Base-by-base conservation (phyloP, 306 rosid species). In the Arachis hypogaea region DNA sequence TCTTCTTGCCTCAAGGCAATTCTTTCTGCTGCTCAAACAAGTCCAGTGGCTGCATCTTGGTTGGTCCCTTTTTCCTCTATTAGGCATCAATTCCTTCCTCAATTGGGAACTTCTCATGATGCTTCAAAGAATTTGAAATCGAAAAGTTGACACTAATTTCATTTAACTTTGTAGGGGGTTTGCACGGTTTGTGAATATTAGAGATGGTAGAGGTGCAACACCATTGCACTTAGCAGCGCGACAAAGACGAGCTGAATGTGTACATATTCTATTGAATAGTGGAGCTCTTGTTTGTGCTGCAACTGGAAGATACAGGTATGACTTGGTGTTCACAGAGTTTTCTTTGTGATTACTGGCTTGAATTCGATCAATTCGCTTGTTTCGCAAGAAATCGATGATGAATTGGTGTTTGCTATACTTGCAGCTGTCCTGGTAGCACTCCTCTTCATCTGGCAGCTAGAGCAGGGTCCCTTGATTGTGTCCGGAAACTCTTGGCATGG, bases 401-500 rank as follows among this genome's bases (percentile, higher is more conserved):
- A 61, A 73, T 76, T 81, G 59, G 82, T 64, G 46, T 46, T 81
- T 71, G 68, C 76, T 74, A 33, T 33, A 33, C 75, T 73, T 71
- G 75, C 96, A 95, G 99, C 51, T 95, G 75, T 82, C 93, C 86
- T 50, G 98, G 97, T 59, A 92, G 99, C 78, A 87, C 99, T 68
- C 89, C 99, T 41, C 98, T 95, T 70, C 99, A 95, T 87, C 81
- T 95, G 67, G 99, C 99, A 8, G 99, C 98, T 52, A 89, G 93
- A 83, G 99, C 97, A 28, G 98, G 99, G 18, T 92, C 96, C 75
- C 65, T 90, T 54, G 97, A 95, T 80, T 95, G 99, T 81, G 84
- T 95, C 66, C 83, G 99, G 0, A 92, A 83, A 74, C 57, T 95
- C 40, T 79, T 95, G 72, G 99, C 98, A 4, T 95, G 99, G 99